Conservation (phyloP, 1,284 basidiomycete genomes). For the Ustilago nuda region DNA sequence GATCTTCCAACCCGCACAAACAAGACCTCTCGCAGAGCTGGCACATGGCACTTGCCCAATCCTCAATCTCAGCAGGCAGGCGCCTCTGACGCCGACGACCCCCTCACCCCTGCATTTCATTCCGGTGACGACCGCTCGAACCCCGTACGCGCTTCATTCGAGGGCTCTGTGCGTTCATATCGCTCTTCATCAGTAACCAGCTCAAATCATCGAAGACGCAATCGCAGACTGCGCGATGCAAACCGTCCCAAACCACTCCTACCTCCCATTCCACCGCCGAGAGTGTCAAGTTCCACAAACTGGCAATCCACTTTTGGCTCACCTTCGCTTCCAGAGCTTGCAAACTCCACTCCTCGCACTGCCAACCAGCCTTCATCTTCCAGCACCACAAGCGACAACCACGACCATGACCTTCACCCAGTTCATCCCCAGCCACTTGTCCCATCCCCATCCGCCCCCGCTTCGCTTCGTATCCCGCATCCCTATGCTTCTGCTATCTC, state of each 20-base stretch:
- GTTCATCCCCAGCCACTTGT: constrained; percentile 3
- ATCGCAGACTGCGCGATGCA: constrained; percentile 22
- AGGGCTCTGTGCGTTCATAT: constrained; percentile 33
- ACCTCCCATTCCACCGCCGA: constrained; percentile 43
- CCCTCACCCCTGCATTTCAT: not conserved
- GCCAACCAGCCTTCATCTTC: constrained; percentile 14
- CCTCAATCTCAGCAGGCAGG: constrained; percentile 9
- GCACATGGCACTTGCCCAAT: constrained; percentile 7
- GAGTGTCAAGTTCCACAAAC: constrained; percentile 39
- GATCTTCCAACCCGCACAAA: constrained; percentile 17
- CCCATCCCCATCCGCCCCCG: constrained; percentile 19
- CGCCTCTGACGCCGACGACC: constrained; percentile 43
- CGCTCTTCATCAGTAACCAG: constrained; percentile 24
- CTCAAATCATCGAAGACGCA: constrained; percentile 23
- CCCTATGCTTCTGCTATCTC: constrained; percentile 26
- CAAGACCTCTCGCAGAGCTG: constrained; percentile 21
- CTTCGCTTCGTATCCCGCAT: constrained; percentile 23
- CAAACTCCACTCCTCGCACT: constrained; percentile 15
- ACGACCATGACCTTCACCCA: not conserved
- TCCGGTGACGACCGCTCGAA: constrained; percentile 15
- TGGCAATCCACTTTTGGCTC: constrained; percentile 45
- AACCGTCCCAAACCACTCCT: constrained; percentile 29
- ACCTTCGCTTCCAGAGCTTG: constrained; percentile 29
- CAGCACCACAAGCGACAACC: constrained; percentile 20
- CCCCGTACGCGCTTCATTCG: constrained; percentile 26